Evolutionary conservation across 331 rosid genomes (phyloP).

Genomic region (Cucumis variabilis): DNA sequence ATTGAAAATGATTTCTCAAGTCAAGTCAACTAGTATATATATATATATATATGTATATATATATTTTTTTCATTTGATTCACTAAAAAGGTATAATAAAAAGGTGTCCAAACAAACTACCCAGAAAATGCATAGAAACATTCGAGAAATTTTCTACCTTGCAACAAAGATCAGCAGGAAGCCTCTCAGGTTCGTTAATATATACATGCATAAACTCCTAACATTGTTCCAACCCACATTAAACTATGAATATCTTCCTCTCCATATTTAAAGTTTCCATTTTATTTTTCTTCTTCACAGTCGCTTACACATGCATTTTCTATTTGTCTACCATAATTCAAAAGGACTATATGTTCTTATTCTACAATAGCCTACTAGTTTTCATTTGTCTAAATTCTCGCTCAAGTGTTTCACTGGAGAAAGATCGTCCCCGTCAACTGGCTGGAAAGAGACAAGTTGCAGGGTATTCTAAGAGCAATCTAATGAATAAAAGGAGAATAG

Average conservation of each 20-base stretch:
- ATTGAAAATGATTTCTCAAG: not conserved
- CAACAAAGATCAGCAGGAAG: not conserved
- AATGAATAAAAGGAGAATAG: not conserved
- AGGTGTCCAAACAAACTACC: not conserved
- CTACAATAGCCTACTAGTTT: constrained; percentile 64
- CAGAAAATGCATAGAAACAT: constrained; percentile 11
- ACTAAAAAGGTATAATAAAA: not conserved
- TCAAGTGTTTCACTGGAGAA: not conserved
- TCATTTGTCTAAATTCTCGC: constrained; percentile 10
- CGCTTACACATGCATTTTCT: not conserved
- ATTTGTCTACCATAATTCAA: constrained; percentile 32
- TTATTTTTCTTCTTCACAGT: not conserved
- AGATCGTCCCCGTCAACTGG: not conserved
- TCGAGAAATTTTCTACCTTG: not conserved
- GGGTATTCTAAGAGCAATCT: not conserved
- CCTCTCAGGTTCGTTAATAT: not conserved
- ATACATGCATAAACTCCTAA: not conserved
- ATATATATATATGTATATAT: fast-evolving
- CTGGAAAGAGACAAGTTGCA: not conserved
- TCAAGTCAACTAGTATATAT: not conserved
- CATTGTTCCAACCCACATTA: constrained; percentile 15
- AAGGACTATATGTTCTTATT: constrained; percentile 72
- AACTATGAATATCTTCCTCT: constrained; percentile 20
- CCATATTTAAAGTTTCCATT: constrained; percentile 18
- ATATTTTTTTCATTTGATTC: too few species aligned